phyloP scores from a whole-genome alignment of 1,139 yeast species.

The Saccharomycopsis phalli region DNA sequence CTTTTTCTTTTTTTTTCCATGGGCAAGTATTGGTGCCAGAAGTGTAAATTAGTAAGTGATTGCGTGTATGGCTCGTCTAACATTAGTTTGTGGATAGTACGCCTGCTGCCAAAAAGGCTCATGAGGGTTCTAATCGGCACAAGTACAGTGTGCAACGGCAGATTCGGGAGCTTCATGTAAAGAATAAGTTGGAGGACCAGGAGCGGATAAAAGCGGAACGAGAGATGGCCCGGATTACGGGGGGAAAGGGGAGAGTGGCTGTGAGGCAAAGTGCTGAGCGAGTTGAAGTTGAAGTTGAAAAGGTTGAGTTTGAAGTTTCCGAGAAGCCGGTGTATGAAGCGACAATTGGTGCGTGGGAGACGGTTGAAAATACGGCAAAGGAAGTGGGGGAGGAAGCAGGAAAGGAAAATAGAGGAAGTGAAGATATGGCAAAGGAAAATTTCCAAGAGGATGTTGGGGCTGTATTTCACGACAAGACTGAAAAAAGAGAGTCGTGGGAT shows the following conservation, averaged over 20 bases:
- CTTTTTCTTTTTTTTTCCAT: neutral
- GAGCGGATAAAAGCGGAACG: constrained; percentile 2
- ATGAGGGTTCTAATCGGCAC: constrained; percentile 9
- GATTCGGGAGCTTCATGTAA: constrained; percentile 1
- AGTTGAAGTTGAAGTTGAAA: too few relatives aligned
- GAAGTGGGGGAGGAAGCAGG: neutral
- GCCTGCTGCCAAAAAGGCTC: constrained; percentile 3
- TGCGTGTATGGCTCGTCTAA: neutral
- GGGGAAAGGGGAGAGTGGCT: constrained; percentile 1
- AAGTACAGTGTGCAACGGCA: neutral
- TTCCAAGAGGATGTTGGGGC: too few relatives aligned
- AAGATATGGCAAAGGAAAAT: neutral
- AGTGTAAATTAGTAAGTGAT: constrained; percentile 8
- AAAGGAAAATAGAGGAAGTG: neutral
- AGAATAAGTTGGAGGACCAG: constrained; percentile 4
- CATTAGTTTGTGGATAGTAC: constrained; percentile 11
- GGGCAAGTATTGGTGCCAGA: constrained; percentile 12
- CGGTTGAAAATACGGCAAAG: neutral
- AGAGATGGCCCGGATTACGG: constrained; percentile 3
- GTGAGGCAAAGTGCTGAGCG: neutral
- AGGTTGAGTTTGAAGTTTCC: too few relatives aligned
- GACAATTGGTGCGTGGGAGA: neutral
- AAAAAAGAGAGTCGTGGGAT: too few relatives aligned
- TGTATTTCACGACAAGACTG: too few relatives aligned
- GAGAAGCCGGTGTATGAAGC: neutral